These are phyloP conservation scores for Penicillium sp. DNA, from an alignment of 2,329 filamentous ascomycete species.

Conservation along the genomic window DNA sequence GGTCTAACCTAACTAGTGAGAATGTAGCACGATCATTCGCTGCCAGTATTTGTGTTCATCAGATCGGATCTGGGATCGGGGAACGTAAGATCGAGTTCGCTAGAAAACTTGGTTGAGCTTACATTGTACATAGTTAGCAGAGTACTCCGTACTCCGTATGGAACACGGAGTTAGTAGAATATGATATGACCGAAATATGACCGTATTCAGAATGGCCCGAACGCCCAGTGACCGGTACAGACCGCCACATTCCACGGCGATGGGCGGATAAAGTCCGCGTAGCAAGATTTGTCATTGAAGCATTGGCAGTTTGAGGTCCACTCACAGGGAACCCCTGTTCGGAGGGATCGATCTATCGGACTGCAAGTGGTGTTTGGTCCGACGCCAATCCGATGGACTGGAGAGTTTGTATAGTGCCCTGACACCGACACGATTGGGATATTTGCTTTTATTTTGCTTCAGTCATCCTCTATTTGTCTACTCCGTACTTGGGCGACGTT, in stretches of 20 bases:
- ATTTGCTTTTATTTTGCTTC: not conserved
- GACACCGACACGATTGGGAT: not conserved
- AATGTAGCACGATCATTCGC: conserved; percentile 3
- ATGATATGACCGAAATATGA: not conserved
- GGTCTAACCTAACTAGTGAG: conserved; percentile 1
- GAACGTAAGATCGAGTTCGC: not conserved
- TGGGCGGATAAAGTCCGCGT: conserved; percentile 1
- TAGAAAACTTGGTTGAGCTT: not conserved
- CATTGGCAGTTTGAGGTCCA: not conserved
- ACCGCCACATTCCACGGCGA: conserved; percentile 5
- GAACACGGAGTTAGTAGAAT: not conserved
- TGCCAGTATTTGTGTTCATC: conserved; percentile 4
- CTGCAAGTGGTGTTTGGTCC: not conserved
- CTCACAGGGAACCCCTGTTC: conserved; percentile 9
- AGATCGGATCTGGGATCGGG: conserved; percentile 11
- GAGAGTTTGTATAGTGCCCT: not conserved
- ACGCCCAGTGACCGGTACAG: conserved; percentile 1
- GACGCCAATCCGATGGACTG: not conserved
- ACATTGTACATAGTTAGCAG: not conserved
- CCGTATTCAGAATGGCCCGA: not conserved
- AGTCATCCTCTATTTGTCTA: not conserved
- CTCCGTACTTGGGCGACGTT: not conserved
- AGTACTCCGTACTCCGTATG: not conserved
- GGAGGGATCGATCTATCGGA: not conserved
- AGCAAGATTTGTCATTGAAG: conserved; percentile 23